Percentiles rank a stretch among this genome's conserved stretches.
Evolutionary conservation across 306 rosid genomes (phyloP).

Genomic region (Alnus glutinosa): DNA sequence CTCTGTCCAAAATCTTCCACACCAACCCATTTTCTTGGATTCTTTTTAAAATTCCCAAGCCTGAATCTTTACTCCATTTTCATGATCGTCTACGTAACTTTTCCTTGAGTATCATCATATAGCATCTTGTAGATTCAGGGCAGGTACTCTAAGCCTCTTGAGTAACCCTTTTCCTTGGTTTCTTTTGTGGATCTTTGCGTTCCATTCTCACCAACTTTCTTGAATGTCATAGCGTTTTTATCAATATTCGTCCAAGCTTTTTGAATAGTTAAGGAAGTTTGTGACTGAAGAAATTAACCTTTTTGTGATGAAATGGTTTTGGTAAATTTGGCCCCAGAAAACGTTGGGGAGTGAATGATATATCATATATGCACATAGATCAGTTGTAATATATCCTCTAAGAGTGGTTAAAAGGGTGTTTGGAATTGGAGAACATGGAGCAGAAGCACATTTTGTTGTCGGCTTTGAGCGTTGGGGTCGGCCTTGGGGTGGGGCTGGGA

Average conservation of each 20-base stretch:
- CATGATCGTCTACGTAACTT: slow-evolving; percentile 11
- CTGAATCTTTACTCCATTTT: slow-evolving; percentile 22
- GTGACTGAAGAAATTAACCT: background rate
- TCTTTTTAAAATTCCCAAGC: slow-evolving; percentile 16
- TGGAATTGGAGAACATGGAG: slow-evolving; percentile 53
- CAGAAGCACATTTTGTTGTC: slow-evolving; percentile 90
- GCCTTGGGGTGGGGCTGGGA: slow-evolving; percentile 90
- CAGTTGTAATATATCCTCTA: background rate
- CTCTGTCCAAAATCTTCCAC: slow-evolving; percentile 24
- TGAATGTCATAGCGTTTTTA: background rate
- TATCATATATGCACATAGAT: background rate
- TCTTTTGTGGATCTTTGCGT: background rate
- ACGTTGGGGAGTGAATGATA: background rate
- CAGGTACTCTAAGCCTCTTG: background rate
- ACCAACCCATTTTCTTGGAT: slow-evolving; percentile 28
- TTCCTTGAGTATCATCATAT: background rate
- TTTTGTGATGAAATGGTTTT: background rate
- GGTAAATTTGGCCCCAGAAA: background rate
- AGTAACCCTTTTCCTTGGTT: background rate
- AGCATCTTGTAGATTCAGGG: background rate
- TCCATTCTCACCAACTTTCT: background rate
- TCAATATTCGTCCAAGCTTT: background rate
- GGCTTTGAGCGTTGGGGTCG: slow-evolving; percentile 95
- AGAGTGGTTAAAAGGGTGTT: background rate
- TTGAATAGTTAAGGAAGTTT: background rate